phyloP scores from a whole-genome alignment of 768 basidiomycete species.

The Suillus fuscotomentosus region DNA sequence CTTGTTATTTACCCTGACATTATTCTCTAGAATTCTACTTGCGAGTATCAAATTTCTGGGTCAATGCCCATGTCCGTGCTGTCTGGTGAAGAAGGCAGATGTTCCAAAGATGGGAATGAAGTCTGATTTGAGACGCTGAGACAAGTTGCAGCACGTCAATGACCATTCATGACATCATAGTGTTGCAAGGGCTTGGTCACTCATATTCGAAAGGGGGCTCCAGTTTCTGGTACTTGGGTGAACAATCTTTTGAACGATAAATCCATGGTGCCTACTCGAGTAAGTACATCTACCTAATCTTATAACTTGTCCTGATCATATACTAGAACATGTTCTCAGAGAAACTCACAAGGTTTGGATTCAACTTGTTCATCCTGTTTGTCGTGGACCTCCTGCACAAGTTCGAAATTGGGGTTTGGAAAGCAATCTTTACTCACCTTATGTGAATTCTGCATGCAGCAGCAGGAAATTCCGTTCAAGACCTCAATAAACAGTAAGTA shows the following conservation, averaged over 20 bases:
- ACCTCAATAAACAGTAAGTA: neutral
- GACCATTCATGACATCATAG: neutral
- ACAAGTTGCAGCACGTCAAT: constrained; percentile 4
- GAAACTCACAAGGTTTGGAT: neutral
- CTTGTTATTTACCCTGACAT: too few species aligned
- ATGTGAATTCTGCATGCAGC: neutral
- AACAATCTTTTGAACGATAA: constrained; percentile 4
- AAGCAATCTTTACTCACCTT: neutral
- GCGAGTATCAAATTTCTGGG: constrained; percentile 23
- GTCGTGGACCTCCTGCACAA: neutral
- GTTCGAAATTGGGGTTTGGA: constrained; percentile 17
- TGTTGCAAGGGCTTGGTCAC: constrained; percentile 5
- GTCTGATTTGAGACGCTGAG: constrained; percentile 3
- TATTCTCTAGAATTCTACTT: too few species aligned
- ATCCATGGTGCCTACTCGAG: constrained; percentile 5
- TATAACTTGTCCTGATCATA: neutral
- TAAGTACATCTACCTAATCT: neutral
- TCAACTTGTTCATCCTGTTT: neutral
- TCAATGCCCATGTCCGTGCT: constrained; percentile 18
- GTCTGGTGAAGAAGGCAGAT: constrained; percentile 9
- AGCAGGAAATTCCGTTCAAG: neutral
- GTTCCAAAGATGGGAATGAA: constrained; percentile 11
- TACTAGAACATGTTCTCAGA: neutral
- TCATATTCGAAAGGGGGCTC: constrained; percentile 8
- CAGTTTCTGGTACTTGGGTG: constrained; percentile 2